Evolutionary conservation across 108 stramenopile species (phyloP), one percentile per base, ranked within the genome.

Genomic region (Halocafeteria seosinensis): DNA sequence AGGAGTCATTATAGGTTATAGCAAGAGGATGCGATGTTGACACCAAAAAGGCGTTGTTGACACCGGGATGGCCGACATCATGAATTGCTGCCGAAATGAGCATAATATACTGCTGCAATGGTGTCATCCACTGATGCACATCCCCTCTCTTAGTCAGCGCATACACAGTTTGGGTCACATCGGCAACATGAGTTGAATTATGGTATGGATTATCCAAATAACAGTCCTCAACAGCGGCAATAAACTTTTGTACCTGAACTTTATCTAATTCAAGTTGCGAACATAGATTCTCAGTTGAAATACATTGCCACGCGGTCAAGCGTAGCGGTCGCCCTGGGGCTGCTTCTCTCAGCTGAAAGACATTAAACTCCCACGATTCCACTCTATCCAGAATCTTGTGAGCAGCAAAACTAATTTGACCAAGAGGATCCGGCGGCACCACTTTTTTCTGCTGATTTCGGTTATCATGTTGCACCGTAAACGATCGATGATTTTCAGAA

Each of bases 21-120:
- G 73, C 73, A 32, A 74, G 68, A 26, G 68, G 61, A 33, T 70
- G 69, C 59, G 26, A 13, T 17, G 73, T 64, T 13, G 38, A 29
- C 38, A 74, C 73, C 35, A 70, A 38, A 50, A 62, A 74, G 69
- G n/a, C 50, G 53, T 74, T 74, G 60, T 69, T 74, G 0, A 52
- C 50, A 36, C 73, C 73, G 12, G 34, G 38, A 50, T 74, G 73
- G n/a, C 67, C 73, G 29, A 66, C 69, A 42, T 74, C 73, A 32
- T 74, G 73, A 0, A 37, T 66, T 25, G 68, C 31, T 1, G 74
- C 74, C 0, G 64, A 65, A 6, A 75, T 33, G 1, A 75, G 9
- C 21, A 68, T 17, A 34, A 69, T 55, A 25, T 62, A 65, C 5
- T 30, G 62, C 34, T 67, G 51, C 64, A 58, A 17, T 32, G 24